phyloP scores from a whole-genome alignment of 371 early-diverging fungal genomes.

The Mucor saturninus region DNA sequence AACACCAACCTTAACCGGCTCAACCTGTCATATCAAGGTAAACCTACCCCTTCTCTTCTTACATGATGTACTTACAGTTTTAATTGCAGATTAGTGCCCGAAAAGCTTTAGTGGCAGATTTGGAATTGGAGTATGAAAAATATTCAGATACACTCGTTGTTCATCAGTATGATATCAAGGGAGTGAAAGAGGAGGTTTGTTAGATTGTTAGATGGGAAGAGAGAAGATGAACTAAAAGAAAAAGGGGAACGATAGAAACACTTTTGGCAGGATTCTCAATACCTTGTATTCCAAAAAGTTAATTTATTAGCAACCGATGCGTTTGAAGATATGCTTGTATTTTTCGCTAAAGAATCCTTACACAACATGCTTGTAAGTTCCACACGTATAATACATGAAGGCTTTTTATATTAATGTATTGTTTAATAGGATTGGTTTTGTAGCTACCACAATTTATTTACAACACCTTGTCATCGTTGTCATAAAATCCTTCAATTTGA shows the following conservation, averaged over 20 bases:
- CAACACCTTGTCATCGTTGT: constrained; percentile 47
- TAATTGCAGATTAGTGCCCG: constrained; percentile 30
- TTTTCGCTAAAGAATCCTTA: constrained; percentile 40
- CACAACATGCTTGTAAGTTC: constrained; percentile 36
- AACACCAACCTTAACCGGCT: constrained; percentile 33
- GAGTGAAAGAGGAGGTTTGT: constrained; percentile 46
- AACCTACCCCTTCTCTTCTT: neutral
- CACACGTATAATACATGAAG: too few relatives aligned
- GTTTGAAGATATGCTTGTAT: constrained; percentile 43
- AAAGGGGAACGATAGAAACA: constrained; percentile 9
- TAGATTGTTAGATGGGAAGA: neutral
- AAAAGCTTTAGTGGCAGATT: constrained; percentile 34
- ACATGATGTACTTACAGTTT: neutral
- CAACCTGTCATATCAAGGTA: constrained; percentile 44
- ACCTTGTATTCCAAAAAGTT: constrained; percentile 46
- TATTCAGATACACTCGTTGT: constrained; percentile 36
- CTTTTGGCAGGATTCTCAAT: constrained; percentile 38
- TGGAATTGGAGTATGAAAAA: constrained; percentile 39
- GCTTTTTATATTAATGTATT: neutral
- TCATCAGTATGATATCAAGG: constrained; percentile 44
- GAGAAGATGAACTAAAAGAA: neutral
- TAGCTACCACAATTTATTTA: constrained; percentile 45
- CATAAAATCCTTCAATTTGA: constrained; percentile 50
- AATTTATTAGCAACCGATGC: constrained; percentile 39
- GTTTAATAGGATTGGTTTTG: constrained; percentile 42